Conservation (phyloP, 2,329 filamentous ascomycete genomes). For the Pseudogymnoascus sp. region DNA sequence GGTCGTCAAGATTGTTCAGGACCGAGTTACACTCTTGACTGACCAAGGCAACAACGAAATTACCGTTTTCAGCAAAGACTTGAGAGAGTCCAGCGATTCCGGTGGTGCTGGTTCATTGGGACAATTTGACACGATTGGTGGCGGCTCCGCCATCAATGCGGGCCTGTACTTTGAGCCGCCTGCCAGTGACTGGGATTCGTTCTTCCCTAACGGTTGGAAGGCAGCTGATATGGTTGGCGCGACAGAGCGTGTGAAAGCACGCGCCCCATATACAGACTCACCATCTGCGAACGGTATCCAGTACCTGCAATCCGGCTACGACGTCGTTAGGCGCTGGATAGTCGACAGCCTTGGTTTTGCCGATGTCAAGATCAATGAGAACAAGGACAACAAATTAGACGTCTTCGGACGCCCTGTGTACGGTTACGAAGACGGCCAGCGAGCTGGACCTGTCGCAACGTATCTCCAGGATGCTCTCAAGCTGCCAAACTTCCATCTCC, state of each 20-base stretch:
- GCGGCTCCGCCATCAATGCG: conserved; percentile 47
- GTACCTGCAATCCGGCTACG: conserved; percentile 42
- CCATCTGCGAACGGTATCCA: conserved; percentile 39
- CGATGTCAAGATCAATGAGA: conserved; percentile 41
- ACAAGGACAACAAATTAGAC: conserved; percentile 38
- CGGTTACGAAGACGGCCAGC: conserved; percentile 42
- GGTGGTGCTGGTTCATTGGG: conserved; percentile 78
- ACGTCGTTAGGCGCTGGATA: conserved; percentile 42
- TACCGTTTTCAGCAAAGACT: conserved; percentile 94
- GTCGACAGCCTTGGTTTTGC: conserved; percentile 41
- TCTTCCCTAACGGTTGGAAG: conserved; percentile 45
- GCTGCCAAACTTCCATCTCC: conserved; percentile 37
- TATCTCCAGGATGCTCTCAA: conserved; percentile 42
- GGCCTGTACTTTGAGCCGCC: conserved; percentile 48
- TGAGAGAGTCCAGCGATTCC: conserved; percentile 87
- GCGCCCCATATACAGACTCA: conserved; percentile 37
- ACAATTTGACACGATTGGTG: conserved; percentile 61
- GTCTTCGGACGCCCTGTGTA: conserved; percentile 44
- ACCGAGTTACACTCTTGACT: conserved; percentile 85
- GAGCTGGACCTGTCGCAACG: conserved; percentile 42
- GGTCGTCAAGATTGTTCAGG: conserved; percentile 88
- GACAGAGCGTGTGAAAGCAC: conserved; percentile 37
- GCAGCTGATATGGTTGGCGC: conserved; percentile 41
- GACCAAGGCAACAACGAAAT: conserved; percentile 92
- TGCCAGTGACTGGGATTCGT: conserved; percentile 44